A percentile compares a stretch with the other conserved stretches of the same genome.
Evolutionary conservation across 2,329 filamentous ascomycete genomes (phyloP).

Genomic region (Truncatella angustata): DNA sequence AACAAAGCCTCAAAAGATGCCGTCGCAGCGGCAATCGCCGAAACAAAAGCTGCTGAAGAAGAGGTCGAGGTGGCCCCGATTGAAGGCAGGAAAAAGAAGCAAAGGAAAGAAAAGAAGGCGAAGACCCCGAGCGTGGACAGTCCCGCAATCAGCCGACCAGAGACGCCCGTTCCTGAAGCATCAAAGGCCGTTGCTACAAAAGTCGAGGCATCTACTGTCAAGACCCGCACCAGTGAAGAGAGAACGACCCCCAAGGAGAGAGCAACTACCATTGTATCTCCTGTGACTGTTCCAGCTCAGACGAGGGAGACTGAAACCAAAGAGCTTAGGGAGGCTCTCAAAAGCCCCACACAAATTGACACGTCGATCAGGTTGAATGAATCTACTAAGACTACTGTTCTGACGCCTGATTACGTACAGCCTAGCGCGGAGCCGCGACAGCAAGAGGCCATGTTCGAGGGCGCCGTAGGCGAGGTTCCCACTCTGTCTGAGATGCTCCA

Average conservation of each 20-base stretch:
- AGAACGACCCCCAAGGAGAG: slow-evolving; percentile 18
- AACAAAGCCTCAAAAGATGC: slow-evolving; percentile 67
- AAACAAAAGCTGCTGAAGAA: slow-evolving; percentile 48
- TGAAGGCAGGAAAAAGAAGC: slow-evolving; percentile 78
- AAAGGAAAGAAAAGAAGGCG: slow-evolving; percentile 71
- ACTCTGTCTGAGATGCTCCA: slow-evolving; percentile 35
- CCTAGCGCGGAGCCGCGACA: slow-evolving; percentile 23
- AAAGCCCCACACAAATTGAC: slow-evolving; percentile 25
- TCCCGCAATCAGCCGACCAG: slow-evolving; percentile 24
- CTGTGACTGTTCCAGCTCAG: slow-evolving; percentile 19
- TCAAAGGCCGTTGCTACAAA: slow-evolving; percentile 23
- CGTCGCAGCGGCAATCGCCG: slow-evolving; percentile 51
- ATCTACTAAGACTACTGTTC: slow-evolving; percentile 32
- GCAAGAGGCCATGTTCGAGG: slow-evolving; percentile 25
- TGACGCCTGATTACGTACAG: slow-evolving; percentile 32
- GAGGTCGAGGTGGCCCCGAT: slow-evolving; percentile 67
- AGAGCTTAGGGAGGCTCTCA: slow-evolving; percentile 23
- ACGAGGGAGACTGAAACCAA: slow-evolving; percentile 22
- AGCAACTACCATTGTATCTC: slow-evolving; percentile 14
- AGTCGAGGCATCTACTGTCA: slow-evolving; percentile 23
- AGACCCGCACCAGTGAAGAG: slow-evolving; percentile 18
- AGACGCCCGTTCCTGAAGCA: slow-evolving; percentile 28
- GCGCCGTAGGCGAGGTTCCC: slow-evolving; percentile 30
- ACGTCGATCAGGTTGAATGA: slow-evolving; percentile 31
- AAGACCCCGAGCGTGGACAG: slow-evolving; percentile 38